phyloP scores from a whole-genome alignment of 805 yeast species.

The Peterozyma toletana region DNA sequence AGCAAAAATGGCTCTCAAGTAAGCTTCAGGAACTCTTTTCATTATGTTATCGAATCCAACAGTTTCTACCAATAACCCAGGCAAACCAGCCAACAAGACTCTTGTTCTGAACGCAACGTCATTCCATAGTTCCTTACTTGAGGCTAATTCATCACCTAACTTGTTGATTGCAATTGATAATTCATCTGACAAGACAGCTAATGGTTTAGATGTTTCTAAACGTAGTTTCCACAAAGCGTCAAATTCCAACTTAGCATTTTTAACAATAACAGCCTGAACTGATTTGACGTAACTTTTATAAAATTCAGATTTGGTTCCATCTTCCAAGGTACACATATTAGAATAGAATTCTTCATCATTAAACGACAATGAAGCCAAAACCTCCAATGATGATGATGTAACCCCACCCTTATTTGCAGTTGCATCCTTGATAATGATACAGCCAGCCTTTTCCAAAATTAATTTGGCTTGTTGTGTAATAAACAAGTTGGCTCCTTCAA shows the following conservation, averaged over 20 bases:
- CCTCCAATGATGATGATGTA: constrained; percentile 93
- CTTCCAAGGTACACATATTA: constrained; percentile 64
- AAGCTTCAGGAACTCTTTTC: constrained; percentile 77
- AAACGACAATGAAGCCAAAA: constrained; percentile 86
- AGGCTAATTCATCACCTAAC: constrained; percentile 77
- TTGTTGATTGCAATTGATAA: constrained; percentile 78
- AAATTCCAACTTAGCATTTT: constrained; percentile 81
- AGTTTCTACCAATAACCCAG: constrained; percentile 57
- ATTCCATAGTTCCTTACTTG: constrained; percentile 79
- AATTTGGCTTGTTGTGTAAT: constrained; percentile 92
- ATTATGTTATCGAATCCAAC: constrained; percentile 64
- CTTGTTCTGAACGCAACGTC: constrained; percentile 72
- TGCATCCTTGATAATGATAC: constrained; percentile 87
- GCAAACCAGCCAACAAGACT: constrained; percentile 72
- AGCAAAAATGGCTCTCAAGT: constrained; percentile 83
- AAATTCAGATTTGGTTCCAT: constrained; percentile 57
- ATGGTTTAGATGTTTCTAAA: constrained; percentile 53
- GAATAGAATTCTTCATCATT: constrained; percentile 76
- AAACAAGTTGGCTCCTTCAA: constrained; percentile 96
- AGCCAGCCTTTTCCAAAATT: constrained; percentile 79
- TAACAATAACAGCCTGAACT: constrained; percentile 69
- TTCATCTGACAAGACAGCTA: constrained; percentile 70
- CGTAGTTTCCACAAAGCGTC: constrained; percentile 79
- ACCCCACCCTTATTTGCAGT: constrained; percentile 99
- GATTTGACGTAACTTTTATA: constrained; percentile 78